Conservation (phyloP, 2,329 filamentous ascomycete species). For the Gaeumannomyces tritici region DNA sequence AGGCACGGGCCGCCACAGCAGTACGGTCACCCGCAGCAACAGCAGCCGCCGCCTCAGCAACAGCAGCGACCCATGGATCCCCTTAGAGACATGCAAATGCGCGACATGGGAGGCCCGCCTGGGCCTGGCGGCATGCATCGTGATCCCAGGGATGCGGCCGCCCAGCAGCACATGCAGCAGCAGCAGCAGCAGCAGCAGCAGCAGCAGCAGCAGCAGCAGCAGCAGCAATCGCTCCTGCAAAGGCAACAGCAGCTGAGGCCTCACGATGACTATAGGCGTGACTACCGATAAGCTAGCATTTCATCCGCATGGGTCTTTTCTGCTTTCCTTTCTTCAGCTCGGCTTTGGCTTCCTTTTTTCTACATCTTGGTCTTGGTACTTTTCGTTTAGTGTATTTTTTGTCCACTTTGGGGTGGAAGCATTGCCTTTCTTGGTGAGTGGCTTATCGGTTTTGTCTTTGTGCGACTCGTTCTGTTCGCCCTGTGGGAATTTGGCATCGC, state of each 20-base stretch:
- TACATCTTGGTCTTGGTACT: background rate
- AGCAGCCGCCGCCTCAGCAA: conserved; percentile 4
- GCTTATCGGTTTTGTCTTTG: background rate
- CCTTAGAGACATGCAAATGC: conserved; percentile 1
- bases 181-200: conserved; percentile 6
- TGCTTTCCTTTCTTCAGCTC: background rate
- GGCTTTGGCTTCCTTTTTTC: background rate
- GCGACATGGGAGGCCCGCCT: background rate
- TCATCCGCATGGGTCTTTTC: background rate
- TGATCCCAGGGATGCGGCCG: background rate
- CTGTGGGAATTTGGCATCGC: no score
- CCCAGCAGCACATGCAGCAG: conserved; percentile 3
- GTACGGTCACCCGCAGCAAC: conserved; percentile 6
- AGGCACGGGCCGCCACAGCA: conserved; percentile 9
- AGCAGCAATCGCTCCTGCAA: conserved; percentile 7
- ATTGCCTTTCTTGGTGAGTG: background rate
- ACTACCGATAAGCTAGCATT: conserved; percentile 2
- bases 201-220: conserved; percentile 7
- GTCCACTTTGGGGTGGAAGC: no score
- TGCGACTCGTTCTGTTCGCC: no score
- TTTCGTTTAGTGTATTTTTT: background rate
- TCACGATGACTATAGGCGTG: conserved; percentile 12
- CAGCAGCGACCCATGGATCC: background rate
- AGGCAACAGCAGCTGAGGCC: conserved; percentile 12
- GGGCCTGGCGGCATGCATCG: background rate